Conservation (phyloP, 768 basidiomycete species). For the Solioccasus polychromus region DNA sequence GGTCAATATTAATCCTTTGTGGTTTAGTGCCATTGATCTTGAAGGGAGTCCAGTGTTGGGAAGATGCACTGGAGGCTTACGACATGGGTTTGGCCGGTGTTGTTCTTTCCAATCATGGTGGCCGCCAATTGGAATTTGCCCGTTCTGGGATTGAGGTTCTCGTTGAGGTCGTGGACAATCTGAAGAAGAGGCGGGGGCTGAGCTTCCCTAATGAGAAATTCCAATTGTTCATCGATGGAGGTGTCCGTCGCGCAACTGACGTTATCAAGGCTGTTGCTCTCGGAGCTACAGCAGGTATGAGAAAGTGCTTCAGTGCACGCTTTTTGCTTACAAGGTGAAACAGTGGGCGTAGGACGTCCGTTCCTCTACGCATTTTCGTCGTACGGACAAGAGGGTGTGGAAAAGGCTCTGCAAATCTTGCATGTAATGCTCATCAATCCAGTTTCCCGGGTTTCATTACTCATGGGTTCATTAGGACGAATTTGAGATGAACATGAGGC, state of each 20-base stretch:
- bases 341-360: conserved; percentile 81
- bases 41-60: conserved; percentile 89
- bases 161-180: conserved; percentile 74
- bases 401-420: conserved; percentile 76
- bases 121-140: conserved; percentile 74
- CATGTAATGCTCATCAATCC: conserved; percentile 43
- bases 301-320: not conserved
- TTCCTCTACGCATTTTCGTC: conserved; percentile 87
- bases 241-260: conserved; percentile 87
- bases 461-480: conserved; percentile 62
- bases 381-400: conserved; percentile 87
- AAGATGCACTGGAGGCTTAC: conserved; percentile 85
- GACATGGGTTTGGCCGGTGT: conserved; percentile 71
- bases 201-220: conserved; percentile 77
- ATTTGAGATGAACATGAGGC: conserved; percentile 96
- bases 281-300: conserved; percentile 78
- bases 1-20: conserved; percentile 1
- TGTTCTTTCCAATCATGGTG: conserved; percentile 87
- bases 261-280: conserved; percentile 85
- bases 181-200: conserved; percentile 64
- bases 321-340: conserved; percentile 8
- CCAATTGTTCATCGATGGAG: conserved; percentile 91
- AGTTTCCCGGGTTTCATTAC: not conserved
- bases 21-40: conserved; percentile 79
- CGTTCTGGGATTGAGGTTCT: conserved; percentile 90